Base-by-base conservation (phyloP, 148 eudicot genomes). In the Vaccinium macrocarpon region DNA sequence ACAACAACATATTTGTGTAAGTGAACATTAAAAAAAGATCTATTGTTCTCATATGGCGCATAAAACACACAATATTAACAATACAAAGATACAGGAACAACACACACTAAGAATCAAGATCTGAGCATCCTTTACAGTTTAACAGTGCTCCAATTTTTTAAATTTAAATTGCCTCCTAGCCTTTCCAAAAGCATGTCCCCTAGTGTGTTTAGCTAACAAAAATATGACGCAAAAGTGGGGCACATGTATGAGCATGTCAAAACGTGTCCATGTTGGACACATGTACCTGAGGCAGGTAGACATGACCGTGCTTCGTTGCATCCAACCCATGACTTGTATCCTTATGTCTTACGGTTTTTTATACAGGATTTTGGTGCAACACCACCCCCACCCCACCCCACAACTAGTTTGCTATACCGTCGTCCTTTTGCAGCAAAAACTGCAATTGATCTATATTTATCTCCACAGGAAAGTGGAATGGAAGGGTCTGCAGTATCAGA, bases 401-500 rank as follows among this genome's bases (percentile, higher is more conserved):
- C 46, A 42, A 42, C 46, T 42, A 42, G 5, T 42, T 71, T 29
- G 21, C 18, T 71, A 50, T n/a, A 76, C 53, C 10, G 50, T 50
- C 18, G 48, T 21, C 53, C 50, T 21, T 19, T 75, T 75, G 51
- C 50, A 49, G 53, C 6, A 11, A 49, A n/a, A n/a, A n/a, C 4
- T 79, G 25, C 21, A 6, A 64, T 12, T 23, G 48, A 18, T 75
- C 71, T 38, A 49, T 77, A 32, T 23, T 38, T 84, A 76, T 84
- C 50, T 73, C 71, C 52, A 50, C 92, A 97, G 99, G 96, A 87
- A 88, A 85, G 84, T 84, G 84, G 88, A 83, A 85, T 53, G 55
- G 89, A 90, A 74, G 94, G 82, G 50, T 85, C 96, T 88, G 91
- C 92, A 64, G 46, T 97, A 72, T 85, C 93, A 50, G 98, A 92